These are phyloP conservation scores for Xylaria arbuscula DNA, from an alignment of 2,329 filamentous ascomycete genomes.

Conservation along the genomic window DNA sequence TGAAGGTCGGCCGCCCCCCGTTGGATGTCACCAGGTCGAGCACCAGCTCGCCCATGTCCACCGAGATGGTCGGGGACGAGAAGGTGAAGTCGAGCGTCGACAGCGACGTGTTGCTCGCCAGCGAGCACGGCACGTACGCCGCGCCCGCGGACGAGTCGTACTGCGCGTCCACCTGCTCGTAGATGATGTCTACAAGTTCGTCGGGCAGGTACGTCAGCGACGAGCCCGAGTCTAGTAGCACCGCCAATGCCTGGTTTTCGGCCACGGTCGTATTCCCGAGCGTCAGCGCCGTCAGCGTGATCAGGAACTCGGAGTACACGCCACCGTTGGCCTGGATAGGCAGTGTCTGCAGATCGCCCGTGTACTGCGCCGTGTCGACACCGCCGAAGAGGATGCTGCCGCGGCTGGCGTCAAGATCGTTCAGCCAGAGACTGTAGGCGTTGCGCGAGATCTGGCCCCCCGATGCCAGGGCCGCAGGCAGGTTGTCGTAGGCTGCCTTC, in stretches of 20 bases:
- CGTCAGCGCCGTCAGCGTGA: conserved; percentile 72
- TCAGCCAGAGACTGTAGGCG: conserved; percentile 80
- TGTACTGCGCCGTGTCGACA: conserved; percentile 74
- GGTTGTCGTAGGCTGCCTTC: conserved; percentile 70
- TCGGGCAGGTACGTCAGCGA: conserved; percentile 75
- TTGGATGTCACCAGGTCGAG: conserved; percentile 61
- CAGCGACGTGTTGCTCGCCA: conserved; percentile 53
- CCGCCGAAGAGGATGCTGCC: conserved; percentile 81
- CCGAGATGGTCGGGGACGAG: conserved; percentile 62
- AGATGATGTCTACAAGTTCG: conserved; percentile 58
- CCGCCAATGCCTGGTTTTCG: conserved; percentile 65
- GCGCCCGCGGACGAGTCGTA: conserved; percentile 64
- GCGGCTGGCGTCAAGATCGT: conserved; percentile 73
- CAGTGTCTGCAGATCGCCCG: conserved; percentile 71
- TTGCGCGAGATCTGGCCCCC: conserved; percentile 71
- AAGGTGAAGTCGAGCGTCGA: conserved; percentile 66
- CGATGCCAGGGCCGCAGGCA: conserved; percentile 73
- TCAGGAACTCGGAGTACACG: conserved; percentile 70
- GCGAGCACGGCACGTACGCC: conserved; percentile 71
- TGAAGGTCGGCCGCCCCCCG: conserved; percentile 62
- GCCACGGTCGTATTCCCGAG: conserved; percentile 58
- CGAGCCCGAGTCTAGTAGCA: conserved; percentile 77
- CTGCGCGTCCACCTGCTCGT: conserved; percentile 56
- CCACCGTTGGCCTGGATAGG: conserved; percentile 69
- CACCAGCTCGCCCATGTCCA: conserved; percentile 69